phyloP scores from a whole-genome alignment of 2,329 filamentous ascomycete species.

The Pyrenochaeta sp. region DNA sequence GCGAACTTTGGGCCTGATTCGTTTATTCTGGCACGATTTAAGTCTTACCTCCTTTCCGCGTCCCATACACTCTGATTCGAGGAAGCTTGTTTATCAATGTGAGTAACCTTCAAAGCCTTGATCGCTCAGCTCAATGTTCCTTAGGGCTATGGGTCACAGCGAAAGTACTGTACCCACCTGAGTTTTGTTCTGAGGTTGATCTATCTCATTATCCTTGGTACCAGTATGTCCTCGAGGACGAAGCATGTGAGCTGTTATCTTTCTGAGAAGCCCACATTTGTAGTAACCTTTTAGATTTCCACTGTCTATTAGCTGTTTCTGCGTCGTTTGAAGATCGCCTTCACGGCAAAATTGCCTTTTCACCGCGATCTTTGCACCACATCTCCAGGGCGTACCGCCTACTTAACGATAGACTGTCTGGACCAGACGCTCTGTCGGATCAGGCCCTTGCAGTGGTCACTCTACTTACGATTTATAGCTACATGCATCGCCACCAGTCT shows the following conservation, averaged over 20 bases:
- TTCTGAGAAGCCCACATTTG: neutral
- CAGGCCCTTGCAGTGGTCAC: constrained; percentile 16
- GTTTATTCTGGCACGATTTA: constrained; percentile 11
- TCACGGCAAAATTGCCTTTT: constrained; percentile 1
- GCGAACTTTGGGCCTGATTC: constrained; percentile 2
- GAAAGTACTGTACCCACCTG: constrained; percentile 11
- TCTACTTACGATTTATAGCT: constrained; percentile 11
- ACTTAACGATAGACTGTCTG: constrained; percentile 4
- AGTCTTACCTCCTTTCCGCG: constrained; percentile 8
- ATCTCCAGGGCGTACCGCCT: constrained; percentile 10
- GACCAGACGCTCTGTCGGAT: constrained; percentile 5
- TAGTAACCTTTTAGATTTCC: constrained; percentile 2
- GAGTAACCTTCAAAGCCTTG: neutral
- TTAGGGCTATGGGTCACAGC: constrained; percentile 6
- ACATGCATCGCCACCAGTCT: constrained; percentile 8
- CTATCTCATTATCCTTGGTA: constrained; percentile 13
- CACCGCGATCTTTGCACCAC: constrained; percentile 6
- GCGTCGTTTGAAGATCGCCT: constrained; percentile 6
- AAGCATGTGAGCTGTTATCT: constrained; percentile 8
- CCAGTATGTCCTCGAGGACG: constrained; percentile 12
- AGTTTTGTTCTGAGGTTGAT: constrained; percentile 13
- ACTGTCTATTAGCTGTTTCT: constrained; percentile 9
- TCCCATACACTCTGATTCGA: neutral
- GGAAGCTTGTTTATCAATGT: constrained; percentile 11
- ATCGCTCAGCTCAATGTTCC: neutral